A percentile compares a stretch with the other conserved stretches of the same genome.
These are phyloP conservation scores for Monosporascus cannonballus DNA, from an alignment of 2,329 filamentous ascomycete genomes.

Conservation along the genomic window DNA sequence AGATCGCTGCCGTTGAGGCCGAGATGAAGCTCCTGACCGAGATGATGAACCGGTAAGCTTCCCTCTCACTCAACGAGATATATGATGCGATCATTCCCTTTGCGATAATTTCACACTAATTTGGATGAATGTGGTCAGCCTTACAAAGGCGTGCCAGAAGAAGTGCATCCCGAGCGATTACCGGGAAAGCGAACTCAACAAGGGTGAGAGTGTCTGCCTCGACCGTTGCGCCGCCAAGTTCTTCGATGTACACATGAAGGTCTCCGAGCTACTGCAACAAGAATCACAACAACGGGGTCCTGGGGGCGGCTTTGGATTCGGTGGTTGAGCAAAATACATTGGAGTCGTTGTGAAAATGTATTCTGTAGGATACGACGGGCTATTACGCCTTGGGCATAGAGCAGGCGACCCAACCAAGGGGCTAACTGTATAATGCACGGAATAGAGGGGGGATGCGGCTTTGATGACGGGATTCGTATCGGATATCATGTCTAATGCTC, in stretches of 20 bases:
- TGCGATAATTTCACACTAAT: slow-evolving; percentile 8
- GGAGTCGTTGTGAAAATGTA: not conserved
- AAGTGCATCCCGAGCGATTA: slow-evolving; percentile 93
- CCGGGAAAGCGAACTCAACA: slow-evolving; percentile 95
- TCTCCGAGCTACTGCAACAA: slow-evolving; percentile 92
- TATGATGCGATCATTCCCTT: not conserved
- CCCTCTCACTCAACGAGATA: too few species aligned
- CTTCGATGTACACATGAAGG: slow-evolving; percentile 97
- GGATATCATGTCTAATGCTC: not conserved
- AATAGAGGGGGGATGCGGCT: not conserved
- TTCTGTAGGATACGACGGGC: slow-evolving; percentile 1
- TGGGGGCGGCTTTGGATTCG: slow-evolving; percentile 42
- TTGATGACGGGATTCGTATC: not conserved
- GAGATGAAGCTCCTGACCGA: slow-evolving; percentile 97
- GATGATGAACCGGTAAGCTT: slow-evolving; percentile 87
- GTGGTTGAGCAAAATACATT: slow-evolving; percentile 17
- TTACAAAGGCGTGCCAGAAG: slow-evolving; percentile 81
- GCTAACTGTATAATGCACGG: not conserved
- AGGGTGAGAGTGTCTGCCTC: slow-evolving; percentile 96
- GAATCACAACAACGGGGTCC: slow-evolving; percentile 66
- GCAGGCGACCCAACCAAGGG: not conserved
- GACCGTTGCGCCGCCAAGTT: slow-evolving; percentile 98
- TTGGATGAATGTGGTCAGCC: slow-evolving; percentile 38
- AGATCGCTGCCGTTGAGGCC: slow-evolving; percentile 91
- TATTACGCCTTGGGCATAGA: not conserved